phyloP scores from a whole-genome alignment of 1,284 basidiomycete genomes.

The Fomitiporia mediterranea region DNA sequence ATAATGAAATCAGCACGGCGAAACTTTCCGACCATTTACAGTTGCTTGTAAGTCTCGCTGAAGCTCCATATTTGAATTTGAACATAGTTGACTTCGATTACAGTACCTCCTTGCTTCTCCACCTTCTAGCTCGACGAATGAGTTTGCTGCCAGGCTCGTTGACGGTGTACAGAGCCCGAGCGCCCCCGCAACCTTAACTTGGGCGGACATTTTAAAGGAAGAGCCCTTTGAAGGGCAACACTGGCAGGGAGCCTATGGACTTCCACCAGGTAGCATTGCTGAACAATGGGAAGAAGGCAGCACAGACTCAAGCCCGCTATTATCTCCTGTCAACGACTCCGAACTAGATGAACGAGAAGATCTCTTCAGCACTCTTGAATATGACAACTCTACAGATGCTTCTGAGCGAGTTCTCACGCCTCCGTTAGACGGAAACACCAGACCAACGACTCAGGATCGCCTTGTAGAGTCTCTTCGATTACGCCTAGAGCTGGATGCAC shows the following conservation, averaged over 20 bases:
- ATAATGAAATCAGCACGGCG: constrained; percentile 57
- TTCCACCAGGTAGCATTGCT: constrained; percentile 38
- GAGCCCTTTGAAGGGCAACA: constrained; percentile 77
- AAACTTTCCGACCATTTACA: constrained; percentile 63
- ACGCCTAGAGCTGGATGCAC: constrained; percentile 48
- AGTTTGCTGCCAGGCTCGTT: constrained; percentile 48
- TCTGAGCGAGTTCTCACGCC: constrained; percentile 15
- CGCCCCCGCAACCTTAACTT: constrained; percentile 46
- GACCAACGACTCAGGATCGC: not conserved
- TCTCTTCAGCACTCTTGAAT: constrained; percentile 43
- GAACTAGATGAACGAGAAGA: constrained; percentile 39
- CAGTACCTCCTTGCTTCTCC: constrained; percentile 55
- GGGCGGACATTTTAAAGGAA: constrained; percentile 70
- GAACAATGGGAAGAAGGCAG: constrained; percentile 37
- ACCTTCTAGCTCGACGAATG: constrained; percentile 43
- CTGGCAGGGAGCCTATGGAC: constrained; percentile 60
- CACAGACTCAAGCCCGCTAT: constrained; percentile 41
- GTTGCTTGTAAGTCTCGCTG: constrained; percentile 48
- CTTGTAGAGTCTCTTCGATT: constrained; percentile 33
- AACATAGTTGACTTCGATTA: not conserved
- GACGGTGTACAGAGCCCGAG: constrained; percentile 42
- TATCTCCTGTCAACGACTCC: constrained; percentile 41
- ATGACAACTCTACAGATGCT: constrained; percentile 38
- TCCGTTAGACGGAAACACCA: not conserved
- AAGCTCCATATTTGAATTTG: not conserved